Evolutionary conservation across 192 early-diverging fungal species (phyloP).

Genomic region (Geosiphon pyriformis): DNA sequence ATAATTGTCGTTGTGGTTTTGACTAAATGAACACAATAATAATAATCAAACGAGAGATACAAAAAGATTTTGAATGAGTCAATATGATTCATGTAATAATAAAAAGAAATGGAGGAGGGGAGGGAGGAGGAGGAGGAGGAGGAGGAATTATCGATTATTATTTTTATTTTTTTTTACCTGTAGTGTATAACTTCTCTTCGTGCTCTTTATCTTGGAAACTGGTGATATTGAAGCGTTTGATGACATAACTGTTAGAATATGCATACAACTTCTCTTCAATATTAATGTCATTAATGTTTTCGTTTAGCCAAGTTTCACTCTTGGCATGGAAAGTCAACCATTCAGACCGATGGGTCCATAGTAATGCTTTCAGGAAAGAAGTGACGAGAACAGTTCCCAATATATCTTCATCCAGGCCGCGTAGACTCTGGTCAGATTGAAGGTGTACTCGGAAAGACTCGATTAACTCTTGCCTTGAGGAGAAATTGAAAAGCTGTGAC

Average conservation of each 20-base stretch:
- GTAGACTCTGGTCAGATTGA: not conserved
- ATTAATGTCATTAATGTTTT: constrained; percentile 1
- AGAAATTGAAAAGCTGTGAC: constrained; percentile 13
- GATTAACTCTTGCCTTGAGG: not conserved
- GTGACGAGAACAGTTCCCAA: constrained; percentile 3
- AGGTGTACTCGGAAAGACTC: not conserved
- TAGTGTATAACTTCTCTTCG: not conserved
- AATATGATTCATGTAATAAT: not conserved
- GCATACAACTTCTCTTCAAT: constrained; percentile 15
- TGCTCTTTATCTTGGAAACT: constrained; percentile 15
- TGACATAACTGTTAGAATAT: not conserved
- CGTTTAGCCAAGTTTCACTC: constrained; percentile 9
- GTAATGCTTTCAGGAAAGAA: constrained; percentile 15
- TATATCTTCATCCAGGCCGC: not conserved
- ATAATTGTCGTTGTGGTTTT: not conserved
- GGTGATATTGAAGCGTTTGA: constrained; percentile 13
- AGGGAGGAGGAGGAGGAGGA: too few species aligned
- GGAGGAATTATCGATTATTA: too few species aligned
- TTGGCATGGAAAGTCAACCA: constrained; percentile 1
- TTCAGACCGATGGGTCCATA: constrained; percentile 8
- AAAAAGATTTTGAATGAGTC: not conserved
- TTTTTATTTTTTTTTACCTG: too few species aligned
- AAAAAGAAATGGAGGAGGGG: not conserved
- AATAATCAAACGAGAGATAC: not conserved
- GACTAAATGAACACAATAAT: not conserved